Percentiles rank a stretch among this genome's conserved stretches.
Evolutionary conservation across 768 basidiomycete genomes (phyloP).

Genomic region (Tulasnella calospora): DNA sequence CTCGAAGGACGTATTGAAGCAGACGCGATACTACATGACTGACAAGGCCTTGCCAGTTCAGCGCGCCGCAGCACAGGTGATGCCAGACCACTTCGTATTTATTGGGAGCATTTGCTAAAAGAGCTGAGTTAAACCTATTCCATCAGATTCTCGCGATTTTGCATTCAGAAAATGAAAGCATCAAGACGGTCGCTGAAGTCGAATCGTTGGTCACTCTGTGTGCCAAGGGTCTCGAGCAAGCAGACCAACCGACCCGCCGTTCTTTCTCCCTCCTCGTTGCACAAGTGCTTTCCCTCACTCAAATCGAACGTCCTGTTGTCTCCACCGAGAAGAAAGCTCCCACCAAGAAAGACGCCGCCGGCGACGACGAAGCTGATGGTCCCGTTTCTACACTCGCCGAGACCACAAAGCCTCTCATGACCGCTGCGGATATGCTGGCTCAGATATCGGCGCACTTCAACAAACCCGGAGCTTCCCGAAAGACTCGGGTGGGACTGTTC

Average conservation of each 20-base stretch:
- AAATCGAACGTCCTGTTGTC: conserved; percentile 51
- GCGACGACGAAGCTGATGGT: conserved; percentile 52
- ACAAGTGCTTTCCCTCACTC: conserved; percentile 77
- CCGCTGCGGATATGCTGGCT: conserved; percentile 73
- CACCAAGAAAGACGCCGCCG: conserved; percentile 52
- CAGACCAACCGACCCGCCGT: conserved; percentile 79
- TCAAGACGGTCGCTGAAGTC: conserved; percentile 62
- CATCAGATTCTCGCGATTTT: conserved; percentile 51
- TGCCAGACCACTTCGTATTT: conserved; percentile 21
- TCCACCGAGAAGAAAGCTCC: conserved; percentile 50
- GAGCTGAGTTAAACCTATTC: background rate
- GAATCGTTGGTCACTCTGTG: conserved; percentile 67
- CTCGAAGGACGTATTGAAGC: conserved; percentile 77
- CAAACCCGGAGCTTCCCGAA: conserved; percentile 60
- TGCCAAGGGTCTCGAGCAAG: conserved; percentile 68
- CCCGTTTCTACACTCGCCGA: conserved; percentile 43
- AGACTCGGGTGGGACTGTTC: conserved; percentile 77
- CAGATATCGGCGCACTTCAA: conserved; percentile 78
- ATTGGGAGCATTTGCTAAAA: background rate
- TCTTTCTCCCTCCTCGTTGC: conserved; percentile 76
- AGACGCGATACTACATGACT: conserved; percentile 63
- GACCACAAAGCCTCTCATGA: conserved; percentile 63
- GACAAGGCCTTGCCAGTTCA: conserved; percentile 86
- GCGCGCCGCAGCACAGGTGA: conserved; percentile 73
- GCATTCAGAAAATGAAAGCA: conserved; percentile 51